These are phyloP conservation scores for Plasmodium sp. DNA, from an alignment of 169 alveolate species.

Conservation along the genomic window DNA sequence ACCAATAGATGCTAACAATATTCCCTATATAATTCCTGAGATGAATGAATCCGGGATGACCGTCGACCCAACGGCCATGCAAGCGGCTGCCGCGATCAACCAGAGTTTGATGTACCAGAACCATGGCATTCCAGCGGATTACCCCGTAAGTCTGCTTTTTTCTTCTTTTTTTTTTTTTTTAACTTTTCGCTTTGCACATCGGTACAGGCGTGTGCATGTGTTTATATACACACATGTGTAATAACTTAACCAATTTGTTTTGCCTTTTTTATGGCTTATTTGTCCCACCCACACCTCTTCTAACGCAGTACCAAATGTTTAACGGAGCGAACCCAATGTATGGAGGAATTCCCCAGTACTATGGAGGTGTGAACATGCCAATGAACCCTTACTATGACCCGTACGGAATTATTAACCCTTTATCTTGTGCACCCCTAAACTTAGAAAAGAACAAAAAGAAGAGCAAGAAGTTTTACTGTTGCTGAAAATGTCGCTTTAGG, in stretches of 20 bases:
- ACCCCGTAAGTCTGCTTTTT: slow-evolving; percentile 34
- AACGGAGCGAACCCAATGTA: slow-evolving; percentile 67
- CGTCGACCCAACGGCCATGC: slow-evolving; percentile 70
- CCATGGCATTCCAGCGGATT: slow-evolving; percentile 61
- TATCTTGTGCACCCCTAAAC: slow-evolving; percentile 53
- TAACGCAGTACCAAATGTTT: slow-evolving; percentile 51
- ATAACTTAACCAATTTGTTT: not conserved
- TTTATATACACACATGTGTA: not conserved
- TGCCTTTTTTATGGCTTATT: not conserved
- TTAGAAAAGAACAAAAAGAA: slow-evolving; percentile 28
- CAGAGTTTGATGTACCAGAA: slow-evolving; percentile 72
- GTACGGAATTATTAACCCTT: slow-evolving; percentile 70
- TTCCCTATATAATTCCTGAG: slow-evolving; percentile 55
- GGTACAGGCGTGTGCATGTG: not conserved
- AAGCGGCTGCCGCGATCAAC: slow-evolving; percentile 71
- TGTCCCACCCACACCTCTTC: not conserved
- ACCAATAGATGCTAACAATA: slow-evolving; percentile 53
- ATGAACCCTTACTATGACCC: slow-evolving; percentile 75
- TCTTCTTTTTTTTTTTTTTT: not conserved
- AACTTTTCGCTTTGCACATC: not conserved
- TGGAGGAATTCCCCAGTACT: slow-evolving; percentile 69
- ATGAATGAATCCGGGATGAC: slow-evolving; percentile 35
- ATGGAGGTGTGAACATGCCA: slow-evolving; percentile 67
- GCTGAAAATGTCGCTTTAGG: slow-evolving; percentile 8
- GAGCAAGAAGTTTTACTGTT: slow-evolving; percentile 55